Evolutionary conservation across 2,329 filamentous ascomycete species (phyloP), one percentile per base, ranked within the genome.

Genomic region (Fusarium virguliforme): DNA sequence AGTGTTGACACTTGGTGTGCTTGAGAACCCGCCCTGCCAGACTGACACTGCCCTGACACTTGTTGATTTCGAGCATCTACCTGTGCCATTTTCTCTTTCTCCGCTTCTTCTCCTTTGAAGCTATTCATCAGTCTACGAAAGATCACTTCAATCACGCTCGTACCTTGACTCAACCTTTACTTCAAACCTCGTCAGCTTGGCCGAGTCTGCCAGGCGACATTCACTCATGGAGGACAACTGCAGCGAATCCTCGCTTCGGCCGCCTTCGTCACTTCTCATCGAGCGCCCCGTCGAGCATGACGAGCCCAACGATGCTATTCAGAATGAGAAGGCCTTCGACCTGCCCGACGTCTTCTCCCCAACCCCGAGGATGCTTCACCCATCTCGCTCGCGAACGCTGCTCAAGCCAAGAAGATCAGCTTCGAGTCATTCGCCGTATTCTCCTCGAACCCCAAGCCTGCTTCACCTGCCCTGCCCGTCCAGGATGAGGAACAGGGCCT

Each of bases 201-300:
- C 46, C 6, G 7, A 34, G n/a, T 30, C 18, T 30, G n/a, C 7
- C 6, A 22, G 28, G 41, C 1, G 15, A 28, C 34, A n/a, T 34
- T n/a, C 30, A 41, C 43, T 26, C 13, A 71, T 71, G 68, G 24
- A 43, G 34, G 55, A 58, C 26, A 71, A 34, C 5, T 15, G n/a
- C n/a, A 15, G 35, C 50, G 38, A 51, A 43, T 59, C 63, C 41
- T 48, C 38, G n/a, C 26, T 58, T 9, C 51, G 53, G 4, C 69
- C 73, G n/a, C 71, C 73, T 6, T 58, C 58, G 7, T 67, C 65
- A 28, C 69, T 74, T n/a, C 63, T 70, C 15, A 43, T 71, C 15
- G 67, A 74, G 62, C 67, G 51, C 37, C 41, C 37, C 2, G 15
- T 50, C 46, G 46, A 50, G 41, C 7, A 24, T 0, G 41, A 46